phyloP scores from a whole-genome alignment of 768 basidiomycete genomes.

The Boletus speciosus region DNA sequence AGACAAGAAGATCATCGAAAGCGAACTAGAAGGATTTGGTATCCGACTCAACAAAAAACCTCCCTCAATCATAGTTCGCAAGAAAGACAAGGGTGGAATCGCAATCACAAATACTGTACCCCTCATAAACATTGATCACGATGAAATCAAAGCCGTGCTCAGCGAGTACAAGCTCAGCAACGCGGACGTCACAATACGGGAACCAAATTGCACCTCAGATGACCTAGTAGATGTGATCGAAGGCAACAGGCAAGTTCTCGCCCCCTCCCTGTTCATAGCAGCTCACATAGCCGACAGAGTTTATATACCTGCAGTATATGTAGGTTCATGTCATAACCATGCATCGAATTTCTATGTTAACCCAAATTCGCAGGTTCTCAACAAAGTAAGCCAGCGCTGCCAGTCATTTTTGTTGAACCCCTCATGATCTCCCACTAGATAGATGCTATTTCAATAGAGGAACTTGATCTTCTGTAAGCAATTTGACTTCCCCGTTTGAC shows the following conservation, averaged over 20 bases:
- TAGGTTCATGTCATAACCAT: conserved; percentile 35
- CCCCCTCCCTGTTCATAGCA: not conserved
- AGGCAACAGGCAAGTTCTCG: conserved; percentile 67
- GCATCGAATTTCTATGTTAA: not conserved
- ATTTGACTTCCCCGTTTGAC: conserved; percentile 7
- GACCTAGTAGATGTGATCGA: conserved; percentile 97
- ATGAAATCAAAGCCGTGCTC: conserved; percentile 93
- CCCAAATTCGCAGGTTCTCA: conserved; percentile 54
- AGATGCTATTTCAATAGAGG: conserved; percentile 97
- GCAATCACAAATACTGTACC: conserved; percentile 97
- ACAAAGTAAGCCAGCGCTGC: conserved; percentile 56
- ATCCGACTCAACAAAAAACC: conserved; percentile 95
- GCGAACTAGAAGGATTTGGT: conserved; percentile 96
- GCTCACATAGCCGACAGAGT: conserved; percentile 49
- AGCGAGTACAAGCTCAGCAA: conserved; percentile 92
- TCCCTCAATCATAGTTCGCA: conserved; percentile 78
- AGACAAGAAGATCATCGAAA: conserved; percentile 88
- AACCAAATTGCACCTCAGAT: conserved; percentile 88
- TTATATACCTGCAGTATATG: conserved; percentile 90
- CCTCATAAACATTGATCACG: conserved; percentile 90
- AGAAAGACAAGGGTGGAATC: conserved; percentile 87
- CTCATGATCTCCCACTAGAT: conserved; percentile 48
- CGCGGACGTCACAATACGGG: conserved; percentile 87
- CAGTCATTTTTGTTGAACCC: not conserved
- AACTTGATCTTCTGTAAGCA: conserved; percentile 81